These are phyloP conservation scores for Primulina tabacum DNA, from an alignment of 257 asterid genomes.

Conservation along the genomic window DNA sequence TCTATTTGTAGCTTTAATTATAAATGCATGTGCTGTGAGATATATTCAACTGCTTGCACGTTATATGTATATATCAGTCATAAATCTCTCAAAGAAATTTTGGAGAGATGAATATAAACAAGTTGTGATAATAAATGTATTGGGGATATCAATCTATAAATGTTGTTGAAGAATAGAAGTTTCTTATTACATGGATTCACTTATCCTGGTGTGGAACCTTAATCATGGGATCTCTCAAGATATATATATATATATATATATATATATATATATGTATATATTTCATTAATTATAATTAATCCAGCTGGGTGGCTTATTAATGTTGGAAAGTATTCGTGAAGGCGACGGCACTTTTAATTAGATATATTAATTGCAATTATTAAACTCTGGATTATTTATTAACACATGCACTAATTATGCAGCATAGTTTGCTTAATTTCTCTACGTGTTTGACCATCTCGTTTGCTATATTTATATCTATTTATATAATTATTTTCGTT, in stretches of 20 bases:
- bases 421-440: conserved; percentile 16
- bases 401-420: conserved; percentile 17
- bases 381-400: conserved; percentile 4
- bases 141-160: neutral
- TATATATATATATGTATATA: neutral
- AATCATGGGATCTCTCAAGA: conserved; percentile 30
- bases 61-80: no score
- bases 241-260: neutral
- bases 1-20: neutral
- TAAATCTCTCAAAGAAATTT: neutral
- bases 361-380: neutral
- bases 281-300: conserved; percentile 10
- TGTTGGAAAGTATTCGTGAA: conserved; percentile 50
- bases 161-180: conserved; percentile 40
- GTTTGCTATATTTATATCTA: neutral
- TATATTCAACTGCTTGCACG: neutral
- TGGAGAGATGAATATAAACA: neutral
- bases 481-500: no score
- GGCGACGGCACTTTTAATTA: conserved; percentile 59
- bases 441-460: conserved; percentile 68
- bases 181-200: conserved; percentile 25
- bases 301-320: conserved; percentile 17
- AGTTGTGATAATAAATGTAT: conserved; percentile 3
- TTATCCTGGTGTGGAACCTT: conserved; percentile 41
- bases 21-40: neutral